Evolutionary conservation across 2,329 filamentous ascomycete genomes (phyloP).

Genomic region (Rhinocladiella mackenziei): DNA sequence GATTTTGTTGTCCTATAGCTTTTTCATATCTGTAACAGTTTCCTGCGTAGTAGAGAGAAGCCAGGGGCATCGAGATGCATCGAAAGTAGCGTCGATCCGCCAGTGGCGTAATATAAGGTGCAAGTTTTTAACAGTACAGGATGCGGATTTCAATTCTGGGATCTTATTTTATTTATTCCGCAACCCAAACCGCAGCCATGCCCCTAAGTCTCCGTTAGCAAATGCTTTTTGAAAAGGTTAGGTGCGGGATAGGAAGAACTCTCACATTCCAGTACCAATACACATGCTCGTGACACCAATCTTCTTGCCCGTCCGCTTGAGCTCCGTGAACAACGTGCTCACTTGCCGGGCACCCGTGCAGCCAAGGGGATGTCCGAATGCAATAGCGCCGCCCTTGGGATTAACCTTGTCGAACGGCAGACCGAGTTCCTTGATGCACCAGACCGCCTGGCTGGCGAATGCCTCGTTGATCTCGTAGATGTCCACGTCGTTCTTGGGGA

Average conservation of each 20-base stretch:
- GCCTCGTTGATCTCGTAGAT: conserved; percentile 99
- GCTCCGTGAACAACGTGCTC: conserved; percentile 83
- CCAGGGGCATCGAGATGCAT: neutral
- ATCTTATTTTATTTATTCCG: conserved; percentile 59
- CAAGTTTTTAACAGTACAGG: neutral
- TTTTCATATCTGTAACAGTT: no score
- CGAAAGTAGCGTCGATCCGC: no score
- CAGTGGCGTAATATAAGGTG: neutral
- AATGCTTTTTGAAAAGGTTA: neutral
- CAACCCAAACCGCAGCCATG: conserved; percentile 94
- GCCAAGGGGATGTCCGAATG: conserved; percentile 86
- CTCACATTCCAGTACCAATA: conserved; percentile 81
- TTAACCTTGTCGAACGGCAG: conserved; percentile 85
- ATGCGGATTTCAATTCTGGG: neutral
- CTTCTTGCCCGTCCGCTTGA: conserved; percentile 77
- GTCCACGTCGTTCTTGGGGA: conserved; percentile 85
- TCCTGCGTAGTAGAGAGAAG: no score
- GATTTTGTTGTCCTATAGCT: no score
- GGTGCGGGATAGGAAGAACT: neutral
- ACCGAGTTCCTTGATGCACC: conserved; percentile 84
- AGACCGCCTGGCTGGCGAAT: conserved; percentile 91
- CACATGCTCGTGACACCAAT: conserved; percentile 95
- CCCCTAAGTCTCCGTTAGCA: conserved; percentile 43
- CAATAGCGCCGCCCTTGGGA: conserved; percentile 94
- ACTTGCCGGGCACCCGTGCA: conserved; percentile 94